Evolutionary conservation across 2,329 filamentous ascomycete species (phyloP), one percentile per base, ranked within the genome.

Genomic region (Aspergillus cejpii): DNA sequence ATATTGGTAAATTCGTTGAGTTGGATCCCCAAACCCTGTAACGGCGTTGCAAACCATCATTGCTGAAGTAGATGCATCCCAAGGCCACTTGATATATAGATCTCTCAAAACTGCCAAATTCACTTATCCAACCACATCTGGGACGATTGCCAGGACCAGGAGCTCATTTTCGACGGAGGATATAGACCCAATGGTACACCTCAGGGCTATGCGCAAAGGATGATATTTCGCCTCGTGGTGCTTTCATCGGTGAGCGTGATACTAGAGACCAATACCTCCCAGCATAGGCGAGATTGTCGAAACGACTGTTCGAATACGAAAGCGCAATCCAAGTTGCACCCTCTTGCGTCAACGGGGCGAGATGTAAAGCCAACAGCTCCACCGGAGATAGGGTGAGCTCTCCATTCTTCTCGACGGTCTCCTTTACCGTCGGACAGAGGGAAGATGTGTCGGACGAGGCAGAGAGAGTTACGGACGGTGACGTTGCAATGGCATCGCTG

Each of bases 111-210:
- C 8, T 24, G 23, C 4, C 23, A 5, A 4, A 5, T 24, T 24
- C 23, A 8, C 23, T 24, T 8, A 8, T 24, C 5, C 23, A 24
- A 24, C 5, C 5, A 5, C 4, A 8, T 24, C 23, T 24, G 23
- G 23, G 8, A 24, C 23, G 23, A 24, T 24, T 4, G 23, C n/a
- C n/a, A n/a, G n/a, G n/a, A n/a, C n/a, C n/a, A n/a, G n/a, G 39
- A n/a, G 24, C 31, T 49, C 52, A 64, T 42, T 50, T 54, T 7
- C 63, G 56, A 31, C 57, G 53, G 20, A 67, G 40, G 3, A 60
- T 50, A 53, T 67, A 66, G 10, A 65, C 24, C 64, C 63, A 67
- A 45, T 67, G 64, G 42, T 60, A 67, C 5, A 66, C 54, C 10
- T 64, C 56, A 0, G 64, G 63, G 3, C 59, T 53, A 47, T 62